These are phyloP conservation scores for Lignosus rhinocerotis DNA, from an alignment of 1,284 basidiomycete genomes.

Conservation along the genomic window DNA sequence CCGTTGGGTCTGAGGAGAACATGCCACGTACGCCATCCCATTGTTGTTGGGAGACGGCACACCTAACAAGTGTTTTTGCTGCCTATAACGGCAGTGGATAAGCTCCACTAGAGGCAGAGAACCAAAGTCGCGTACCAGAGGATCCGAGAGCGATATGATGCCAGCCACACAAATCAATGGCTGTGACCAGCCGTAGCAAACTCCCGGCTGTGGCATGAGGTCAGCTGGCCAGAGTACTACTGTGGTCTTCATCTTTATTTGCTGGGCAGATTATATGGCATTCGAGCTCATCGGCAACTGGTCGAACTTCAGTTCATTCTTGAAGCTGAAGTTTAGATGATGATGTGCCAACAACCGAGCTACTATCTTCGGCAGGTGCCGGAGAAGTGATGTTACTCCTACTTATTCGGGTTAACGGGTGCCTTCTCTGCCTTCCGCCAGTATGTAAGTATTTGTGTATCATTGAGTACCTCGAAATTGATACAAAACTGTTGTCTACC, in stretches of 20 bases:
- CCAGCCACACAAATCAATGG: slow-evolving; percentile 28
- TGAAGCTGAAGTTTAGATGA: too few relatives aligned
- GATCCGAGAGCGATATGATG: slow-evolving; percentile 9
- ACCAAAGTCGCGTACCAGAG: neutral
- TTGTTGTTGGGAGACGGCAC: neutral
- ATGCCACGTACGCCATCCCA: slow-evolving; percentile 13
- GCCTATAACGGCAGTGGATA: neutral
- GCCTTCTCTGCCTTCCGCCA: too few relatives aligned
- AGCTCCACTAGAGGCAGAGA: neutral
- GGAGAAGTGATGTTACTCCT: too few relatives aligned
- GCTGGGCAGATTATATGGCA: too few relatives aligned
- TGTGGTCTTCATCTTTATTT: neutral
- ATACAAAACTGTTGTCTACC: too few relatives aligned
- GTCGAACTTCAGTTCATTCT: too few relatives aligned
- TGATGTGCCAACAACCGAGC: too few relatives aligned
- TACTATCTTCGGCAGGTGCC: too few relatives aligned
- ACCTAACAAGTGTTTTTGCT: neutral
- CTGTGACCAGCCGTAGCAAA: slow-evolving; percentile 27
- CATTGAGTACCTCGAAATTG: too few relatives aligned
- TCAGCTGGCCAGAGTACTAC: slow-evolving; percentile 25
- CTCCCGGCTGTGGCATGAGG: slow-evolving; percentile 12
- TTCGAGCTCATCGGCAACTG: too few relatives aligned
- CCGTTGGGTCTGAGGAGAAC: slow-evolving; percentile 4
- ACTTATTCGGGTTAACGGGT: too few relatives aligned
- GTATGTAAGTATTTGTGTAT: too few relatives aligned